Evolutionary conservation across 83 land plant genomes (phyloP).

Genomic region (Isoetes engelmannii): DNA sequence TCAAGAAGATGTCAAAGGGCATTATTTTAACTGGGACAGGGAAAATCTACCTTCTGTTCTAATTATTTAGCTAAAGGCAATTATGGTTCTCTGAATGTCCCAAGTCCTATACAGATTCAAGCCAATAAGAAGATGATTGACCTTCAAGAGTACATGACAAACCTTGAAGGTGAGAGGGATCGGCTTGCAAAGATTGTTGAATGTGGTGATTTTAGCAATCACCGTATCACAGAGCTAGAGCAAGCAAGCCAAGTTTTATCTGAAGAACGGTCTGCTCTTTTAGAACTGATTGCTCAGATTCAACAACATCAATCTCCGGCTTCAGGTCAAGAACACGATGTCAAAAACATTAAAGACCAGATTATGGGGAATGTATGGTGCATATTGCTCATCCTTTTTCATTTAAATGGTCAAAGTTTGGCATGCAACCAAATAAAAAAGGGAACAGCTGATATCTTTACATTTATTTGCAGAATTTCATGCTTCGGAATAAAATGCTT

Average conservation of each 20-base stretch:
- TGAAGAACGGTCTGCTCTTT: constrained; percentile 29
- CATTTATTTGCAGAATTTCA: constrained; percentile 15
- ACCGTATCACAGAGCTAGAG: constrained; percentile 29
- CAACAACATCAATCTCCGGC: constrained; percentile 25
- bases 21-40: too few species aligned
- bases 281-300: constrained; percentile 24
- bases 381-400: neutral
- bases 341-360: constrained; percentile 27
- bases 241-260: constrained; percentile 30
- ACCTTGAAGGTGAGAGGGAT: constrained; percentile 28
- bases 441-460: neutral
- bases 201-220: constrained; percentile 29
- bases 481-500: constrained; percentile 36
- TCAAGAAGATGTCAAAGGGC: too few species aligned
- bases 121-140: constrained; percentile 31
- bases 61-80: neutral
- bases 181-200: constrained; percentile 31
- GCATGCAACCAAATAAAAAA: neutral
- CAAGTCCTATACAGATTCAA: constrained; percentile 15
- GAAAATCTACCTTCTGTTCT: too few species aligned
- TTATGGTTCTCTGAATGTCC: neutral
- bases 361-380: constrained; percentile 19
- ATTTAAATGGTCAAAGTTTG: neutral
- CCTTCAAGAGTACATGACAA: constrained; percentile 22
- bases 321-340: constrained; percentile 26